These are phyloP conservation scores for Dovyalis caffra DNA, from an alignment of 345 rosid genomes.

Conservation along the genomic window DNA sequence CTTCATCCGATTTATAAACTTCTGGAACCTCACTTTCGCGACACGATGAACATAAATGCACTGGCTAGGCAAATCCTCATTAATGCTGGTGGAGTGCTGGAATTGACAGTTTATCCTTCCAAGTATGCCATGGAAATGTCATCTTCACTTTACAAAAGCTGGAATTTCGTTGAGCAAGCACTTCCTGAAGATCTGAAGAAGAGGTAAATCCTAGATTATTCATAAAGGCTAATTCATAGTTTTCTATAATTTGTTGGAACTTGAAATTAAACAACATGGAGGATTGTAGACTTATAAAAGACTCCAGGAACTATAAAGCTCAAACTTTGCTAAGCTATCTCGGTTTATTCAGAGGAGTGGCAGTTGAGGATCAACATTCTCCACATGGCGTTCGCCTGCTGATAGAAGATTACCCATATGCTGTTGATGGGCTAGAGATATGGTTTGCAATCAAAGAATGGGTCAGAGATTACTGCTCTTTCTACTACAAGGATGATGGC, in stretches of 20 bases:
- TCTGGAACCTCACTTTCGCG: constrained; percentile 45
- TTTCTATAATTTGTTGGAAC: background rate
- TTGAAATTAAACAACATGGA: background rate
- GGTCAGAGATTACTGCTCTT: constrained; percentile 40
- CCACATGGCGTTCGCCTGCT: constrained; percentile 32
- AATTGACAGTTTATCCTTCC: constrained; percentile 35
- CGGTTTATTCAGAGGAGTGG: constrained; percentile 37
- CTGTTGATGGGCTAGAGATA: constrained; percentile 50
- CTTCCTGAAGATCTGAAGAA: constrained; percentile 44
- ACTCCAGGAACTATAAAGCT: background rate
- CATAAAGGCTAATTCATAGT: background rate
- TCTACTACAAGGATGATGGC: constrained; percentile 36
- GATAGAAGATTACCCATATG: constrained; percentile 43
- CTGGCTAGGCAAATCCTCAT: constrained; percentile 35
- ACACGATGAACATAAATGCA: constrained; percentile 47
- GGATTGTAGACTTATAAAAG: background rate
- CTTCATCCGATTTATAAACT: constrained; percentile 47
- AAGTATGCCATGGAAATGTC: constrained; percentile 45
- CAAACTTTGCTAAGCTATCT: too few relatives aligned
- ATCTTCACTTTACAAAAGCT: constrained; percentile 35
- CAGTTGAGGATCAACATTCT: constrained; percentile 32
- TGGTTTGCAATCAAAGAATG: constrained; percentile 46
- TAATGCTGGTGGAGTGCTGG: constrained; percentile 43
- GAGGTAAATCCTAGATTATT: constrained; percentile 26
- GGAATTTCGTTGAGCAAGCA: constrained; percentile 44